phyloP scores from a whole-genome alignment of 176 grass and related monocot species.

The Ensete glaucum region DNA sequence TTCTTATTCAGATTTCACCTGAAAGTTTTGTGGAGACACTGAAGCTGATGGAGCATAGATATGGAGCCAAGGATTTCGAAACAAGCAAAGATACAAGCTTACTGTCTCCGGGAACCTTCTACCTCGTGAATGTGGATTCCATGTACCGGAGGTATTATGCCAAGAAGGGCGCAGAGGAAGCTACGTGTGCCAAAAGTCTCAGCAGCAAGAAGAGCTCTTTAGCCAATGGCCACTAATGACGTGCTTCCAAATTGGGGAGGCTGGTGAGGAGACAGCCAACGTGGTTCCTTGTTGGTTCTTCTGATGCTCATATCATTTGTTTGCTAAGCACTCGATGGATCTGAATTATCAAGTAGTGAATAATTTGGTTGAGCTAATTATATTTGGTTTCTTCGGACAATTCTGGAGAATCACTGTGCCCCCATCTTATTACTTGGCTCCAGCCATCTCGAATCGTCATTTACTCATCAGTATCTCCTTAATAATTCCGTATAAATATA shows the following conservation, averaged over 20 bases:
- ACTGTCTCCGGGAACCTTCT: conserved; percentile 60
- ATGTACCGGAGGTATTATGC: conserved; percentile 76
- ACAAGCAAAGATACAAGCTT: conserved; percentile 54
- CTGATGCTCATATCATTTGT: not conserved
- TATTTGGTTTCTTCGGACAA: not conserved
- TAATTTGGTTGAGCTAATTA: not conserved
- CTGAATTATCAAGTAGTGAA: no score
- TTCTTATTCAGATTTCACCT: conserved; percentile 35
- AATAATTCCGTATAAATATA: no score
- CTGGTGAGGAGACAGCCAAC: not conserved
- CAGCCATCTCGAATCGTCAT: not conserved
- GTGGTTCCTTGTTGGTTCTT: not conserved
- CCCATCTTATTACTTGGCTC: not conserved
- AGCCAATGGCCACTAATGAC: conserved; percentile 29
- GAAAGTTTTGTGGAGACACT: conserved; percentile 62
- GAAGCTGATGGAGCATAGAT: conserved; percentile 75
- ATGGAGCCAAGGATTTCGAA: conserved; percentile 69
- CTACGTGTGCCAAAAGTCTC: not conserved
- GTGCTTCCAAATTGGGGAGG: not conserved
- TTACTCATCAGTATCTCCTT: no score
- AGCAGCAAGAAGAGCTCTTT: not conserved
- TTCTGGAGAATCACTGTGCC: no score
- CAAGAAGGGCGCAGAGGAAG: conserved; percentile 22
- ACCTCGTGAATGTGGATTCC: conserved; percentile 66
- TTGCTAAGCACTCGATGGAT: no score